phyloP scores from a whole-genome alignment of 768 basidiomycete genomes.

The Tylopilus intermedius region DNA sequence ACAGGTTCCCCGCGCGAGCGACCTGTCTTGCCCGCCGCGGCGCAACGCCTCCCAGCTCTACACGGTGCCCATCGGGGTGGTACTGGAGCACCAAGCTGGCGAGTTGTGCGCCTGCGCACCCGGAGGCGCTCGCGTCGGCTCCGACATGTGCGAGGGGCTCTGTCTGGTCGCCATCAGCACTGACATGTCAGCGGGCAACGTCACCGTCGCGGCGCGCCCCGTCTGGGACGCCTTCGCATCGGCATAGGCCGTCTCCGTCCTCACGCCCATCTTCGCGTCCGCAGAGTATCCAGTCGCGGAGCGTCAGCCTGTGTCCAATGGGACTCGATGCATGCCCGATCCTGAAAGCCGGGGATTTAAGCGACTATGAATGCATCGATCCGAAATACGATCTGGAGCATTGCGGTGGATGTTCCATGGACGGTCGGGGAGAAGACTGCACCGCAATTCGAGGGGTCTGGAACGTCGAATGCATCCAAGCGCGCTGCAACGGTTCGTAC shows the following conservation, averaged over 20 bases:
- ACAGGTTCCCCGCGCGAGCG: slow-evolving; percentile 13
- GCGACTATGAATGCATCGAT: slow-evolving; percentile 63
- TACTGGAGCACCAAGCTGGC: slow-evolving; percentile 11
- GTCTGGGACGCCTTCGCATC: slow-evolving; percentile 19
- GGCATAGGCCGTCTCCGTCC: slow-evolving; percentile 35
- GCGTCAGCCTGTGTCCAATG: slow-evolving; percentile 43
- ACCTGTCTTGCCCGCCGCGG: slow-evolving; percentile 10
- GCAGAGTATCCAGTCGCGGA: slow-evolving; percentile 34
- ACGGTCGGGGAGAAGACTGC: slow-evolving; percentile 68
- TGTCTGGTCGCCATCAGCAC: slow-evolving; percentile 40
- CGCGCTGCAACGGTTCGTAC: slow-evolving; percentile 47
- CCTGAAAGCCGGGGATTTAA: slow-evolving; percentile 31
- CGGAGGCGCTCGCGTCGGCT: not conserved
- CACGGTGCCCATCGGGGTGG: slow-evolving; percentile 14
- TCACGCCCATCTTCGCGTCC: slow-evolving; percentile 22
- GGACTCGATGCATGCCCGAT: slow-evolving; percentile 57
- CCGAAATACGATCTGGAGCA: slow-evolving; percentile 56
- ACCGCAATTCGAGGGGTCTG: slow-evolving; percentile 58
- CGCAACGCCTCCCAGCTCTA: not conserved
- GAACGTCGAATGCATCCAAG: slow-evolving; percentile 65
- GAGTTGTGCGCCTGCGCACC: slow-evolving; percentile 12
- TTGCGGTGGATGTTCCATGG: slow-evolving; percentile 70
- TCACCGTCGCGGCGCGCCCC: slow-evolving; percentile 21
- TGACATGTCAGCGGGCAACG: slow-evolving; percentile 37
- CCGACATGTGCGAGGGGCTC: slow-evolving; percentile 38